Percentiles rank a stretch among this genome's conserved stretches.
Evolutionary conservation across 176 grass and related monocot species (phyloP).

Genomic region (Ananas comosus): DNA sequence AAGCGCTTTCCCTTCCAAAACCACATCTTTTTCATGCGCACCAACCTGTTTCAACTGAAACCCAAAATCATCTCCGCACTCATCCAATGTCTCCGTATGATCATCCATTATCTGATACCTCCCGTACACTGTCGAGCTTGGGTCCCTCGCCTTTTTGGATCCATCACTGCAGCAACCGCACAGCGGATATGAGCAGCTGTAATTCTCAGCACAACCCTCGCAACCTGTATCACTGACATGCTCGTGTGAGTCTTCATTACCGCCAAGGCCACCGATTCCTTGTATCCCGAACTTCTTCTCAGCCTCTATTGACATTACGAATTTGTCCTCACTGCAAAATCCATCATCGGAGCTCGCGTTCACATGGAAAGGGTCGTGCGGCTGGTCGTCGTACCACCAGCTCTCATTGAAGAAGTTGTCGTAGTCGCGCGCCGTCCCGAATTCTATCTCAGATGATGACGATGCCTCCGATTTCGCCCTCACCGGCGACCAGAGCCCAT

Average conservation of each 20-base stretch:
- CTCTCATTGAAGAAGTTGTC: conserved; percentile 61
- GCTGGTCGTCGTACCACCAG: conserved; percentile 65
- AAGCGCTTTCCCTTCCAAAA: conserved; percentile 29
- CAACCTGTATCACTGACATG: conserved; percentile 25
- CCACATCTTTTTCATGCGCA: conserved; percentile 10
- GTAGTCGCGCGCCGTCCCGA: conserved; percentile 79
- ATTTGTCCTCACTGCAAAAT: conserved; percentile 53
- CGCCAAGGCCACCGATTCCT: conserved; percentile 18
- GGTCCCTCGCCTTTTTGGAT: conserved; percentile 13
- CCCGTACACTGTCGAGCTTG: conserved; percentile 59
- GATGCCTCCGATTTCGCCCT: conserved; percentile 42
- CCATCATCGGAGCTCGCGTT: conserved; percentile 22
- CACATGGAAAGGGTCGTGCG: conserved; percentile 27
- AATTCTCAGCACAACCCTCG: conserved; percentile 49
- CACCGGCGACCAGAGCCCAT: conserved; percentile 67
- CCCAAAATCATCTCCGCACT: conserved; percentile 31
- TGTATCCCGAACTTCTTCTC: conserved; percentile 13
- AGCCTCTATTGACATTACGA: conserved; percentile 33
- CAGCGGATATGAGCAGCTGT: conserved; percentile 55
- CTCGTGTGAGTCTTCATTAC: conserved; percentile 21
- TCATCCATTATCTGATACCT: conserved; percentile 93
- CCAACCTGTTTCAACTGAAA: conserved; percentile 30
- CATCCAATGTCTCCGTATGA: conserved; percentile 71
- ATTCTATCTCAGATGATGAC: conserved; percentile 75
- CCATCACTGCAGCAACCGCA: conserved; percentile 56